A percentile compares a stretch with the other conserved stretches of the same genome.
Evolutionary conservation across 495 filamentous ascomycete genomes (phyloP).

Genomic region (Penicillium fimorum): DNA sequence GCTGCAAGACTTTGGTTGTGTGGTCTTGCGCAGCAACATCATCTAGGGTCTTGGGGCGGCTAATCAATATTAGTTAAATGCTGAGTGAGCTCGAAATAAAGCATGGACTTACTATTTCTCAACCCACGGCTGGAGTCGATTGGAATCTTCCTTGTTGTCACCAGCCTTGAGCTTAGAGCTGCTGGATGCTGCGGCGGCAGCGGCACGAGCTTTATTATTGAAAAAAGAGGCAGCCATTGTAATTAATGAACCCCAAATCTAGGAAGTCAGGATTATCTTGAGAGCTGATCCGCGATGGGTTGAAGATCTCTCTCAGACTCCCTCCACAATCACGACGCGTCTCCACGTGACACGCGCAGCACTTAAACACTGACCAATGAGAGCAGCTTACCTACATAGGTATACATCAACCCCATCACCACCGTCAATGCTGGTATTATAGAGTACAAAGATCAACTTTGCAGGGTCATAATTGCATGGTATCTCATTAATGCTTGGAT

Average conservation of each 20-base stretch:
- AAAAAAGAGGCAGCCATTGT: conserved; percentile 74
- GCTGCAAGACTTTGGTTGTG: conserved; percentile 86
- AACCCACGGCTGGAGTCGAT: conserved; percentile 86
- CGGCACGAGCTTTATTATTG: conserved; percentile 88
- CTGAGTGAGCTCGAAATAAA: not conserved
- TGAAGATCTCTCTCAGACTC: conserved; percentile 12
- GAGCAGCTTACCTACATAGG: not conserved
- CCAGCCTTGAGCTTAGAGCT: conserved; percentile 52
- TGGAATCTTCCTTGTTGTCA: conserved; percentile 60
- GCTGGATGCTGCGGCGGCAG: conserved; percentile 60
- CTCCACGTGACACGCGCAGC: conserved; percentile 41
- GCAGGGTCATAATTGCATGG: not conserved
- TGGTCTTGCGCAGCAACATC: conserved; percentile 99
- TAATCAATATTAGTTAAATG: conserved; percentile 33
- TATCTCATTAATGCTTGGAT: not conserved
- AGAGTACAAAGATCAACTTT: not conserved
- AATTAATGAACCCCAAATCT: conserved; percentile 37
- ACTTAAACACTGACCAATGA: conserved; percentile 27
- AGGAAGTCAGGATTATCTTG: not conserved
- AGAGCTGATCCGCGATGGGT: conserved; percentile 5
- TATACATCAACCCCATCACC: conserved; percentile 14
- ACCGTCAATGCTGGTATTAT: conserved; percentile 7
- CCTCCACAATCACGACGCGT: conserved; percentile 37
- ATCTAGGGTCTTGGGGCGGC: conserved; percentile 86
- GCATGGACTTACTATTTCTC: conserved; percentile 87